These are phyloP conservation scores for Phytopythium litorale DNA, from an alignment of 352 stramenopile genomes.

Conservation along the genomic window DNA sequence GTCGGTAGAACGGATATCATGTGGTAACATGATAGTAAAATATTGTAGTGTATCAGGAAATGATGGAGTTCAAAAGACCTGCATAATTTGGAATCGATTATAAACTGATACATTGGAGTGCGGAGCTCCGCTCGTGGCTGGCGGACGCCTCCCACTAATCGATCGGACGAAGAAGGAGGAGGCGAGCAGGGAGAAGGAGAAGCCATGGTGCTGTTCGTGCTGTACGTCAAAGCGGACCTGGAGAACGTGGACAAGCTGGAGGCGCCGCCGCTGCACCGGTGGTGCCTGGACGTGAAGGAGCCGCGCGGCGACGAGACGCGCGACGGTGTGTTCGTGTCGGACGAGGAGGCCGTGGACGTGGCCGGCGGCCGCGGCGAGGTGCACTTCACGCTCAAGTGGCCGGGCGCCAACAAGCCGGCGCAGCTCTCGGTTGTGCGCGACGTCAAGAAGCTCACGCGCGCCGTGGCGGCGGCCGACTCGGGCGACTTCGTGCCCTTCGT, in stretches of 20 bases:
- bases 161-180: conserved; percentile 5
- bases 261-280: conserved; percentile 63
- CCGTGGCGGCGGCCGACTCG: conserved; percentile 51
- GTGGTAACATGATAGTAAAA: neutral
- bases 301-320: conserved; percentile 71
- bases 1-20: neutral
- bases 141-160: neutral
- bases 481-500: conserved; percentile 79
- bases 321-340: conserved; percentile 75
- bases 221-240: conserved; percentile 86
- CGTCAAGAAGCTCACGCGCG: conserved; percentile 83
- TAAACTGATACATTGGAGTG: neutral
- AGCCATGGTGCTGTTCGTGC: conserved; percentile 79
- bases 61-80: neutral
- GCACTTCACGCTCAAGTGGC: conserved; percentile 87
- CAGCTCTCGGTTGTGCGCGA: conserved; percentile 82
- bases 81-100: neutral
- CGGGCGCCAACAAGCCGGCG: conserved; percentile 70
- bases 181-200: neutral
- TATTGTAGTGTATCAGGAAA: neutral
- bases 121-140: conserved; percentile 1
- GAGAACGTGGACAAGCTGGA: conserved; percentile 81
- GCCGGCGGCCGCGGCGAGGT: conserved; percentile 66
- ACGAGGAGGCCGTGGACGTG: conserved; percentile 74
- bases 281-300: conserved; percentile 86